These are phyloP conservation scores for Nigrograna mackinnonii DNA, from an alignment of 2,329 filamentous ascomycete genomes.

Conservation along the genomic window DNA sequence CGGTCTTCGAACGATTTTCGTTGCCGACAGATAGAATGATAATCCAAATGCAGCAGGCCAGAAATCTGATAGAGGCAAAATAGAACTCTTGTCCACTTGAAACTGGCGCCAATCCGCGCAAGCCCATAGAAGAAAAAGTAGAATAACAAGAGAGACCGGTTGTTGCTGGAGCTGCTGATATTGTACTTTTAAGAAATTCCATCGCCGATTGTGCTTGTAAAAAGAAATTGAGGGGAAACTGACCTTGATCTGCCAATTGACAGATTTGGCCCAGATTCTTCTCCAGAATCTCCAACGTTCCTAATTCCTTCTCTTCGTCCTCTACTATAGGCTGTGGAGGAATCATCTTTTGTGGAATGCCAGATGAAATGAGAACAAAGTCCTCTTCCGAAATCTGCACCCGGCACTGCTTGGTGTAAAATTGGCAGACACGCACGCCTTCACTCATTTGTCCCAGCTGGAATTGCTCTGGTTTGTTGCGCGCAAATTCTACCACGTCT, in stretches of 20 bases:
- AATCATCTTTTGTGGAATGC: slow-evolving; percentile 80
- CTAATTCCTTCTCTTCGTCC: slow-evolving; percentile 83
- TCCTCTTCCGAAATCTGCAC: slow-evolving; percentile 90
- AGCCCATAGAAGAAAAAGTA: too few species aligned
- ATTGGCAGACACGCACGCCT: slow-evolving; percentile 75
- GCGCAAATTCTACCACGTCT: slow-evolving; percentile 83
- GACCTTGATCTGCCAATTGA: slow-evolving; percentile 77
- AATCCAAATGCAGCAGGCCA: too few species aligned
- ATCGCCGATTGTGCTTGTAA: too few species aligned
- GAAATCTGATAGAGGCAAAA: too few species aligned
- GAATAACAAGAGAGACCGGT: too few species aligned
- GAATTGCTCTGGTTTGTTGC: slow-evolving; percentile 78
- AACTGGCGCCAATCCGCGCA: too few species aligned
- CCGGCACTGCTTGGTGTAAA: slow-evolving; percentile 77
- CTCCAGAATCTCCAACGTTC: slow-evolving; percentile 82
- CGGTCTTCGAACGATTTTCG: too few species aligned
- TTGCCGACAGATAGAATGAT: too few species aligned
- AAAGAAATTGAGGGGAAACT: slow-evolving; percentile 15
- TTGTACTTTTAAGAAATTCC: too few species aligned
- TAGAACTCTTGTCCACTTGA: too few species aligned
- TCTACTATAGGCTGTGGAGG: slow-evolving; percentile 80
- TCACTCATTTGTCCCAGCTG: slow-evolving; percentile 70
- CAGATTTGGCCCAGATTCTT: slow-evolving; percentile 76
- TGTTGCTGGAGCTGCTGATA: too few species aligned
- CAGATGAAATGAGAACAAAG: slow-evolving; percentile 80